A percentile compares a stretch with the other conserved stretches of the same genome.
Conservation (phyloP, 352 stramenopile species). For the Phytopythium mirpurense region DNA sequence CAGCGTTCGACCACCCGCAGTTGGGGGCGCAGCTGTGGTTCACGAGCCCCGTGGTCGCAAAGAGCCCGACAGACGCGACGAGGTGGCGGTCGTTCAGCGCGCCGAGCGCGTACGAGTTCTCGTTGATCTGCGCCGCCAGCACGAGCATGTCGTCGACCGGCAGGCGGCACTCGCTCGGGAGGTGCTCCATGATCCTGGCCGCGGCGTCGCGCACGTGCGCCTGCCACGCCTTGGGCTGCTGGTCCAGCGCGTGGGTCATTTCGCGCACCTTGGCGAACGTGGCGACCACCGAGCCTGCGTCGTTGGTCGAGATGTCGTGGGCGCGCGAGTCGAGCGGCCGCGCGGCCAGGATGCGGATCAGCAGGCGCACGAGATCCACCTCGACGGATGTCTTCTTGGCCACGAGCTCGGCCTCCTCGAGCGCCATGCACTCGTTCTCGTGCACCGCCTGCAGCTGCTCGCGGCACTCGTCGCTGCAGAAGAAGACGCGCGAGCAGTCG, state of each 20-base stretch:
- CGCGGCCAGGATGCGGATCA: constrained; percentile 33
- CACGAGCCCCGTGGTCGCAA: constrained; percentile 34
- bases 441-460: constrained; percentile 28
- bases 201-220: constrained; percentile 27
- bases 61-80: constrained; percentile 35
- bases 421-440: constrained; percentile 33
- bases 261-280: constrained; percentile 33
- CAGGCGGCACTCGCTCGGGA: constrained; percentile 29
- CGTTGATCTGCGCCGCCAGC: constrained; percentile 43
- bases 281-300: constrained; percentile 11
- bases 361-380: constrained; percentile 31
- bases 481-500: constrained; percentile 41
- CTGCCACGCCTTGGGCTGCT: constrained; percentile 20
- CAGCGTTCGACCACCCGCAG: constrained; percentile 43
- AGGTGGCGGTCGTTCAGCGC: constrained; percentile 30
- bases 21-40: constrained; percentile 50
- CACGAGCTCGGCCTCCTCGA: constrained; percentile 40
- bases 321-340: constrained; percentile 17
- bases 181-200: constrained; percentile 23
- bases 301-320: constrained; percentile 15
- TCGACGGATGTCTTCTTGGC: constrained; percentile 34
- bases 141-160: constrained; percentile 37
- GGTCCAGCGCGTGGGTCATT: constrained; percentile 31
- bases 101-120: constrained; percentile 46
- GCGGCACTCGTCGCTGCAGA: constrained; percentile 39